Evolutionary conservation across 2,329 filamentous ascomycete genomes (phyloP).

Genomic region (Phialocephala sp.): DNA sequence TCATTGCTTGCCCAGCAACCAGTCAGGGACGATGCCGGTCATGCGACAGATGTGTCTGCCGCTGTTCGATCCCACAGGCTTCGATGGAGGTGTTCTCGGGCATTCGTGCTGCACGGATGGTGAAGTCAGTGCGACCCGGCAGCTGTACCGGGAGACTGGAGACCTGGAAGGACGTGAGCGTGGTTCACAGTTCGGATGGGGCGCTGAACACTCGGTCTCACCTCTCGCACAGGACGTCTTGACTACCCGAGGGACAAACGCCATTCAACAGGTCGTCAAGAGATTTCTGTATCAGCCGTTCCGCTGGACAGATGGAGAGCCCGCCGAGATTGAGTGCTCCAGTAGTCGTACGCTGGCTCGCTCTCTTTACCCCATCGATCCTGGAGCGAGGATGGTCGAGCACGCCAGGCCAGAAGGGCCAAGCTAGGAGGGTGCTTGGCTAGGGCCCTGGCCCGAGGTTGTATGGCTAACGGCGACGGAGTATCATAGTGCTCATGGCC

Average conservation of each 20-base stretch:
- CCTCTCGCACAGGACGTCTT: constrained; percentile 1
- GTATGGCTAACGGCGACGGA: not conserved
- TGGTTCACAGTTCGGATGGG: not conserved
- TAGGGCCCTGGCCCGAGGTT: constrained; percentile 7
- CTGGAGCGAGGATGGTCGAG: not conserved
- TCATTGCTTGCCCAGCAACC: constrained; percentile 11
- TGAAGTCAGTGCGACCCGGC: constrained; percentile 21
- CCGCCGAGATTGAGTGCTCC: constrained; percentile 9
- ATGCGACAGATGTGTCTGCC: not conserved
- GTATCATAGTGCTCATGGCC: not conserved
- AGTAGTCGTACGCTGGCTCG: not conserved
- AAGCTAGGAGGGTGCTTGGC: not conserved
- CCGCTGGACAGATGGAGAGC: constrained; percentile 21
- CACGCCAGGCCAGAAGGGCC: not conserved
- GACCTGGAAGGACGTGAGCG: constrained; percentile 4
- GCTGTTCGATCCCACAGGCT: constrained; percentile 3
- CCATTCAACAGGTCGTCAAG: not conserved
- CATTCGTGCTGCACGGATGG: constrained; percentile 7
- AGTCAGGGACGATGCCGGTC: not conserved
- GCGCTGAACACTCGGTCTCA: not conserved
- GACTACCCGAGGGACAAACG: constrained; percentile 5
- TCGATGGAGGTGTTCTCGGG: not conserved
- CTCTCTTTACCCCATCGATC: constrained; percentile 17
- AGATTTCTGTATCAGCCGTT: constrained; percentile 6
- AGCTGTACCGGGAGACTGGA: constrained; percentile 17